Evolutionary conservation across 441 rosid species (phyloP).

Genomic region (Populus tomentosa): DNA sequence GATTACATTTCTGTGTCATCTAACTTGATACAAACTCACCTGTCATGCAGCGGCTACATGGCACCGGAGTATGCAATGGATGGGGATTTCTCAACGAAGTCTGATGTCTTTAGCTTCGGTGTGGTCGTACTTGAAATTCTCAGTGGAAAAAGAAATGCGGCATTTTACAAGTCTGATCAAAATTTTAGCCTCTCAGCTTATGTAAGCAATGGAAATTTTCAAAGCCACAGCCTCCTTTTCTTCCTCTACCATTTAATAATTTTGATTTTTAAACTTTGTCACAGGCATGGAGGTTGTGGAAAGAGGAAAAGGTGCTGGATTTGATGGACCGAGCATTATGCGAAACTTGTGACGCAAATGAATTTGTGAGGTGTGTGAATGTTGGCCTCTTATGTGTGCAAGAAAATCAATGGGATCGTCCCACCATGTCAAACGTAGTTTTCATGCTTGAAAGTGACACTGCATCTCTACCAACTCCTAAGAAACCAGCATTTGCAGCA

Average conservation of each 20-base stretch:
- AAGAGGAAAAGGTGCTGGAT: conserved; percentile 32
- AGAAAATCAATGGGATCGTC: conserved; percentile 60
- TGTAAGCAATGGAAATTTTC: conserved; percentile 29
- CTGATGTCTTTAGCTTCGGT: conserved; percentile 69
- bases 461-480: conserved; percentile 47
- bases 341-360: conserved; percentile 25
- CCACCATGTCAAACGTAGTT: conserved; percentile 49
- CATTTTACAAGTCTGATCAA: conserved; percentile 25
- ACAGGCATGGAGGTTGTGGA: conserved; percentile 68
- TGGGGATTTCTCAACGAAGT: conserved; percentile 60
- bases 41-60: conserved; percentile 16
- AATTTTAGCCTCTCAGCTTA: conserved; percentile 43
- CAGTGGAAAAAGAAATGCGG: too few relatives aligned
- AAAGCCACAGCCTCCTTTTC: not conserved
- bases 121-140: too few relatives aligned
- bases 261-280: not conserved
- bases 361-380: conserved; percentile 40
- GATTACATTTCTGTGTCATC: not conserved
- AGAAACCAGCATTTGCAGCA: conserved; percentile 44
- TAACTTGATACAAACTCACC: not conserved
- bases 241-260: not conserved
- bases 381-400: conserved; percentile 19
- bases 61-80: conserved; percentile 50
- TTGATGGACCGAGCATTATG: conserved; percentile 34
- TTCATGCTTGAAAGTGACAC: conserved; percentile 48